Percentiles rank a stretch among this genome's conserved stretches.
phyloP scores from a whole-genome alignment of 2,329 filamentous ascomycete species.

The Ascosphaera pollenicola region DNA sequence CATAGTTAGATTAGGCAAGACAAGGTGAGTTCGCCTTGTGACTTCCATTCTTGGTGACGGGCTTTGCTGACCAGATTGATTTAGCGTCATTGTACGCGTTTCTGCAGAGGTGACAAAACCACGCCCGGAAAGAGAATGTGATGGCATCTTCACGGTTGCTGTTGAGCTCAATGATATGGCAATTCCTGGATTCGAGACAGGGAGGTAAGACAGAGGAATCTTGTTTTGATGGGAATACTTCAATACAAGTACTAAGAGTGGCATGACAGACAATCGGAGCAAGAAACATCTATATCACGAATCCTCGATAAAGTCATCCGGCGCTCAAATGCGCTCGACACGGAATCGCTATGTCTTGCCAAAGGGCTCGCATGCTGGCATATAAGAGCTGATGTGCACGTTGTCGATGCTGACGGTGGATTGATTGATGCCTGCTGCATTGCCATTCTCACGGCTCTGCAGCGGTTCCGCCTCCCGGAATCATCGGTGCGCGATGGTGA shows the following conservation, averaged over 20 bases:
- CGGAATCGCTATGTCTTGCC: constrained; percentile 83
- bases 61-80: no score
- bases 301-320: constrained; percentile 87
- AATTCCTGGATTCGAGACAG: constrained; percentile 71
- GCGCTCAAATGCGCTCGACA: constrained; percentile 77
- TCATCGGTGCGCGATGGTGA: constrained; percentile 66
- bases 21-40: constrained; percentile 43
- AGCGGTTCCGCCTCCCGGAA: constrained; percentile 81
- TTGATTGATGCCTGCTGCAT: constrained; percentile 71
- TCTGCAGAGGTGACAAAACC: constrained; percentile 77
- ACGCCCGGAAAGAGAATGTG: constrained; percentile 72
- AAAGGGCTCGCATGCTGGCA: constrained; percentile 83
- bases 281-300: constrained; percentile 67
- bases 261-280: constrained; percentile 51
- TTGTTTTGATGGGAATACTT: no score
- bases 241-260: no score
- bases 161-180: constrained; percentile 86
- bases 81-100: constrained; percentile 60
- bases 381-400: constrained; percentile 74
- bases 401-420: constrained; percentile 78
- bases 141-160: constrained; percentile 81
- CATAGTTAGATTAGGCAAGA: constrained; percentile 74
- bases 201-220: constrained; percentile 35
- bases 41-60: no score
- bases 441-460: constrained; percentile 66